Evolutionary conservation across 257 asterid species (phyloP).

Genomic region (Ehretia macrophylla): DNA sequence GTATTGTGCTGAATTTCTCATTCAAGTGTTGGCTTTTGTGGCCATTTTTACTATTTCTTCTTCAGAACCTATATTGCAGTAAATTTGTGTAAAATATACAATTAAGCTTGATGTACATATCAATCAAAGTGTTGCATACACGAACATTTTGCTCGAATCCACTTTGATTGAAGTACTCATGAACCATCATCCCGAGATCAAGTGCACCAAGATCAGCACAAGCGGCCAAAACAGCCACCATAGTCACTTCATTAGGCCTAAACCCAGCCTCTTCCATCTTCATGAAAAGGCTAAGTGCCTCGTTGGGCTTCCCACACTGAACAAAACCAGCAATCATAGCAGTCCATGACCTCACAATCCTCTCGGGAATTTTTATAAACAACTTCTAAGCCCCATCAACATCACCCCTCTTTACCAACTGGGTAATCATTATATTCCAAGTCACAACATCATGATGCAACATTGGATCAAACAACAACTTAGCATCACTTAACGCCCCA

Average conservation of each 20-base stretch:
- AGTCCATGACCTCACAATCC: slow-evolving; percentile 70
- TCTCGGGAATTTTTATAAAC: slow-evolving; percentile 51
- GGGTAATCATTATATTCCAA: slow-evolving; percentile 70
- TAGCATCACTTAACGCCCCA: slow-evolving; percentile 38
- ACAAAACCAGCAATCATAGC: slow-evolving; percentile 60
- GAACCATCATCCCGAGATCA: slow-evolving; percentile 55
- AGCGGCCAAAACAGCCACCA: slow-evolving; percentile 62
- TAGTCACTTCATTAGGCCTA: slow-evolving; percentile 52
- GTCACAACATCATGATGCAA: slow-evolving; percentile 48
- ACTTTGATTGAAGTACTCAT: slow-evolving; percentile 32
- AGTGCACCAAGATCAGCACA: slow-evolving; percentile 66
- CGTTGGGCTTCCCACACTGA: slow-evolving; percentile 52
- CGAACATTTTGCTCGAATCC: slow-evolving; percentile 36
- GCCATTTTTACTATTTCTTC: too few relatives aligned
- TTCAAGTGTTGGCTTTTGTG: too few relatives aligned
- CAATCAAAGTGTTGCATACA: slow-evolving; percentile 56
- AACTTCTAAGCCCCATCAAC: slow-evolving; percentile 39
- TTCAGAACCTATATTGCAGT: too few relatives aligned
- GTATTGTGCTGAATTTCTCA: too few relatives aligned
- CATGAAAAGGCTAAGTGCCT: slow-evolving; percentile 41
- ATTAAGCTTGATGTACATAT: slow-evolving; percentile 58
- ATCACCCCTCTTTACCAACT: slow-evolving; percentile 43
- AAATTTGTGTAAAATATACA: too few relatives aligned
- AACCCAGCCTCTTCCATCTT: slow-evolving; percentile 49
- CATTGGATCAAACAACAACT: slow-evolving; percentile 49